phyloP scores from a whole-genome alignment of 2,329 filamentous ascomycete species.

The Talaromyces sp. region DNA sequence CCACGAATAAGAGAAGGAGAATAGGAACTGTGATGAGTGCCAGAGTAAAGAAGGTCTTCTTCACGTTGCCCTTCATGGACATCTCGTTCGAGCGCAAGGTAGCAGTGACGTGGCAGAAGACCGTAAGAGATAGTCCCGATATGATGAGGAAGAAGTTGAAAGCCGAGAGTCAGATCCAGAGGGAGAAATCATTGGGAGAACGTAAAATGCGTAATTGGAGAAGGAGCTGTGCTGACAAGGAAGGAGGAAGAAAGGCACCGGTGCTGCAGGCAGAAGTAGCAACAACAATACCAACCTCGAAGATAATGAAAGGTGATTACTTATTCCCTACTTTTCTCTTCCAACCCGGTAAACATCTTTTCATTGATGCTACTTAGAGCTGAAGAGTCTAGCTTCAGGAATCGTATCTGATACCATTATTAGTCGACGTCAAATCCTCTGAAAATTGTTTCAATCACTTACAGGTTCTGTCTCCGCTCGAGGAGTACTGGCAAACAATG shows the following conservation, averaged over 20 bases:
- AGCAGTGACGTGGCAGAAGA: neutral
- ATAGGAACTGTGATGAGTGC: slow-evolving; percentile 48
- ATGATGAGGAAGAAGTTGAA: slow-evolving; percentile 2
- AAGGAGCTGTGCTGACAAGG: neutral
- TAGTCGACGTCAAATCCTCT: slow-evolving; percentile 7
- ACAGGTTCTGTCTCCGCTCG: slow-evolving; percentile 66
- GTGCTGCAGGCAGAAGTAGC: neutral
- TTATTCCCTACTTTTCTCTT: neutral
- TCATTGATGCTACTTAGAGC: slow-evolving; percentile 35
- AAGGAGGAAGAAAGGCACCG: slow-evolving; percentile 6
- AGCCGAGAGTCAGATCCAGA: neutral
- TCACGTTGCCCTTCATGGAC: slow-evolving; percentile 30
- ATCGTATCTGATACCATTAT: slow-evolving; percentile 37
- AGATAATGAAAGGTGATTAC: neutral
- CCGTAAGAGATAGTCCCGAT: neutral
- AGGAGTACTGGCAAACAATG: slow-evolving; percentile 66
- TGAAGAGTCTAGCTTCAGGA: slow-evolving; percentile 35
- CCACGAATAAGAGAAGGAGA: slow-evolving; percentile 39
- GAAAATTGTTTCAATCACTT: slow-evolving; percentile 32
- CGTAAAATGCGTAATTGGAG: neutral
- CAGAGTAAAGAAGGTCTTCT: slow-evolving; percentile 40
- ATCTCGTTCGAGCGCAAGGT: slow-evolving; percentile 24
- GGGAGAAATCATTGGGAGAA: neutral
- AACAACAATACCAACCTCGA: neutral
- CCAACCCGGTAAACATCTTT: slow-evolving; percentile 29